A percentile compares a stretch with the other conserved stretches of the same genome.
phyloP scores from a whole-genome alignment of 225 moss, liverwort and hornwort genomes.

The Pseudoscleropodium purum region DNA sequence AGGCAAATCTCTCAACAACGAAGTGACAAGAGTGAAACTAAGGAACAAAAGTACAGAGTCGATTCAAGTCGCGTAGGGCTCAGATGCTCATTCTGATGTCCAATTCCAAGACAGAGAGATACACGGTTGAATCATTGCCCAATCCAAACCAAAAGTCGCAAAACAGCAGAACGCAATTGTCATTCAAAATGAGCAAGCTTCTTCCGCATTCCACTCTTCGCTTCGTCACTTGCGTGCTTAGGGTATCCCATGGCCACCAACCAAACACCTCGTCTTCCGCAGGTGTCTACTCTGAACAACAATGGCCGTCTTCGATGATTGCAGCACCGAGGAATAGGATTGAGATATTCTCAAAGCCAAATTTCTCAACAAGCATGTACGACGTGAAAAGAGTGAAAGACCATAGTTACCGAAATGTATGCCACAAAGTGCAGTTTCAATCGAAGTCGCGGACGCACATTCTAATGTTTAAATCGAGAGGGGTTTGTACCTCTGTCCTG shows the following conservation, averaged over 20 bases:
- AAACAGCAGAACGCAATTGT: not conserved
- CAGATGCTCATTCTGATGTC: not conserved
- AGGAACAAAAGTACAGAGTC: not conserved
- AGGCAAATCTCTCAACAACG: not conserved
- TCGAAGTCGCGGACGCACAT: not conserved
- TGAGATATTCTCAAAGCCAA: not conserved
- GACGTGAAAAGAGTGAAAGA: not conserved
- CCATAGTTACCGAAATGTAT: not conserved
- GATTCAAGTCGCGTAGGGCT: not conserved
- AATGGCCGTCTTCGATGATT: not conserved
- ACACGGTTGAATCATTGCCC: not conserved
- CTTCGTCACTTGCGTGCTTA: not conserved
- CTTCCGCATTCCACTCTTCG: not conserved
- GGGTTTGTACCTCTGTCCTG: not conserved
- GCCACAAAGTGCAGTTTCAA: not conserved
- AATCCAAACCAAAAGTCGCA: not conserved
- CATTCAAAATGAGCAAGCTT: not conserved
- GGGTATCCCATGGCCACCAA: not conserved
- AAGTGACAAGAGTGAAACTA: not conserved
- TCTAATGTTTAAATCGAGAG: not conserved
- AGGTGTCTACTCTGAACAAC: not conserved
- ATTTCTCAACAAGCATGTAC: not conserved
- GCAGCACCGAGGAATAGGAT: not conserved
- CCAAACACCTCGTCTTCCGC: not conserved
- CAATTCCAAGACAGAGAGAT: not conserved